These are phyloP conservation scores for Aspergillus sclerotioniger DNA, from an alignment of 495 filamentous ascomycete species.

Conservation along the genomic window DNA sequence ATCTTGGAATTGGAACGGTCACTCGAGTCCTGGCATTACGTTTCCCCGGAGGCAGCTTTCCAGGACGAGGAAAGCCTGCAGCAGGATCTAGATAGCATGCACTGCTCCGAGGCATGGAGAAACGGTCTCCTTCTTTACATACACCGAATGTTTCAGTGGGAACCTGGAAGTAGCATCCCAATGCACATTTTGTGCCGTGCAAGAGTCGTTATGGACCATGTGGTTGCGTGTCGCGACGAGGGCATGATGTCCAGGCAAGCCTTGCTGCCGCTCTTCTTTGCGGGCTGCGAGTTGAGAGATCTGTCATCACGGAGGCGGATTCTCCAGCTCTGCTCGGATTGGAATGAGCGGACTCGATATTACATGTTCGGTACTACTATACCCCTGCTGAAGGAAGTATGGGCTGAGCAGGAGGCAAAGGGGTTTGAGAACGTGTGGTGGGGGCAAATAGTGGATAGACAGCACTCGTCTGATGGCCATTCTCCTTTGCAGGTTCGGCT, in stretches of 20 bases:
- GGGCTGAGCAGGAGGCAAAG: not conserved
- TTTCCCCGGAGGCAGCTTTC: not conserved
- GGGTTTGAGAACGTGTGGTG: slow-evolving; percentile 8
- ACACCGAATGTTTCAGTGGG: not conserved
- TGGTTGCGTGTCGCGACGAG: slow-evolving; percentile 1
- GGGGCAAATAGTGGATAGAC: not conserved
- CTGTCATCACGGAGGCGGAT: not conserved
- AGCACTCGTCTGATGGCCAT: not conserved
- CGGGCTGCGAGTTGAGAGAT: not conserved
- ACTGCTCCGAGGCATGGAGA: slow-evolving; percentile 7
- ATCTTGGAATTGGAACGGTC: not conserved
- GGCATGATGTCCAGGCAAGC: not conserved
- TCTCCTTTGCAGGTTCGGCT: not conserved
- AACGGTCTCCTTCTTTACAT: slow-evolving; percentile 3
- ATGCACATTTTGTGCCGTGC: not conserved
- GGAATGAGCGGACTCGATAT: not conserved
- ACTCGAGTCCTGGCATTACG: not conserved
- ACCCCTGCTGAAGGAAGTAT: not conserved
- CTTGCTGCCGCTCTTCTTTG: slow-evolving; percentile 2
- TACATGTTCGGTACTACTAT: not conserved
- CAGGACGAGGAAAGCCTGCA: not conserved
- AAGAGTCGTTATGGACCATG: slow-evolving; percentile 1
- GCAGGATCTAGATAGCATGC: not conserved
- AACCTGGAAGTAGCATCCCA: not conserved
- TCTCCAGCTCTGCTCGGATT: not conserved